A percentile compares a stretch with the other conserved stretches of the same genome.
Conservation (phyloP, 352 stramenopile species). For the Phytophthora foliorum region DNA sequence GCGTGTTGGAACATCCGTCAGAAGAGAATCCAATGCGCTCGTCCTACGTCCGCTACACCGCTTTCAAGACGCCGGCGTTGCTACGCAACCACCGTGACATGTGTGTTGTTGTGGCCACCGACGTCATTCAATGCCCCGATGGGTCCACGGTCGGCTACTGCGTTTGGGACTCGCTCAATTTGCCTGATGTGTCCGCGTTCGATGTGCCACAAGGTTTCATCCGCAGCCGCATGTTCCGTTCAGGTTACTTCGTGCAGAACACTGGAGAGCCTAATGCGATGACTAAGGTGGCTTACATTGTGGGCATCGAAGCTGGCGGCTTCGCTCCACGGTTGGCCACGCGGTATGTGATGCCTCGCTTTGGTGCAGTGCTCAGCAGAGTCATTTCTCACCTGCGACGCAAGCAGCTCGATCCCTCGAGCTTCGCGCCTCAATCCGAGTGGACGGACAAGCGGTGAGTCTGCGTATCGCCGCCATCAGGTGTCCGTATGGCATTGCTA, state of each 20-base stretch:
- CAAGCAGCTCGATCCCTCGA: constrained; percentile 38
- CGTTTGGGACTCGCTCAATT: constrained; percentile 54
- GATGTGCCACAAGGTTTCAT: constrained; percentile 49
- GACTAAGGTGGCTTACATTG: constrained; percentile 47
- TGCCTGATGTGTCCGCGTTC: constrained; percentile 43
- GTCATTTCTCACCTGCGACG: constrained; percentile 35
- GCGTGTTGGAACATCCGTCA: constrained; percentile 43
- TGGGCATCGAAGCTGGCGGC: constrained; percentile 46
- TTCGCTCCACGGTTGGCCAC: constrained; percentile 37
- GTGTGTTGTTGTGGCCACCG: constrained; percentile 51
- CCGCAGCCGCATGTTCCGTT: constrained; percentile 50
- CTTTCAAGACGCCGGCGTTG: constrained; percentile 45
- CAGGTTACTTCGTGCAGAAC: constrained; percentile 52
- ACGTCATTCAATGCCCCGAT: constrained; percentile 45
- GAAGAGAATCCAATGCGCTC: constrained; percentile 43
- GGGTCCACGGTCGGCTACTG: constrained; percentile 54
- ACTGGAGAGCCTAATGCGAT: constrained; percentile 30
- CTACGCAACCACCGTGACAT: constrained; percentile 50
- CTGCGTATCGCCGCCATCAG: not conserved
- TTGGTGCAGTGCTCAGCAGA: constrained; percentile 43
- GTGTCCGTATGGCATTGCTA: not conserved
- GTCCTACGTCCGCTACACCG: constrained; percentile 52
- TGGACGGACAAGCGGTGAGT: constrained; percentile 41
- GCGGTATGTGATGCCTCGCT: constrained; percentile 46
- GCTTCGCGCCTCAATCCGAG: constrained; percentile 37